Evolutionary conservation across 441 rosid genomes (phyloP), one percentile per base, ranked within the genome.

Genomic region (Breynia disticha): DNA sequence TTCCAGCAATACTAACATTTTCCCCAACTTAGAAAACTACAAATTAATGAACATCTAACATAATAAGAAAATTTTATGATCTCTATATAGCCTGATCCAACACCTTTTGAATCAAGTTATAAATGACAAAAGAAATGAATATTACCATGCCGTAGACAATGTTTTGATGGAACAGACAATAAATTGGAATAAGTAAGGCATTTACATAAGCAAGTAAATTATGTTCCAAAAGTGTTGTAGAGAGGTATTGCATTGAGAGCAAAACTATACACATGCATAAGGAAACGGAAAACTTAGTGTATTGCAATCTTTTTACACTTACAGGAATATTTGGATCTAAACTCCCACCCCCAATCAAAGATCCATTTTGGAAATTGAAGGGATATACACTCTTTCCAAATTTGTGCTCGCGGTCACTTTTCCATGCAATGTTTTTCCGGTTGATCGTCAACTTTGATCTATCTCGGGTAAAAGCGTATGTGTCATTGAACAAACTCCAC

Each of bases 401-500:
- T 68, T 90, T 86, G 70, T 78, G 83, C 18, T 79, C 77, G 5
- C 86, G 87, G 57, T 90, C 95, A 68, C 94, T 90, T 52, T 71
- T 68, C 95, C 97, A 86, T 11, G 94, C 74, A 59, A 90, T 86
- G 55, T 86, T 78, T 60, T 76, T 78, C 66, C 84, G 67, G 57
- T 66, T 77, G 61, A 84, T 75, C 54, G 54, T 64, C 63, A 84
- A 59, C 63, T 79, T 62, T 13, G 18, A 43, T 20, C 57, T 62
- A 41, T 70, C 76, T 17, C 81, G 88, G 57, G 55, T 53, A 72
- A 89, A 81, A 42, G 54, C 57, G 46, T 79, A 90, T 12, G 94
- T 79, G 61, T 90, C 97, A 50, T 90, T 90, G 78, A 90, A 90
- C 69, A 90, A 76, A 77, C 97, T 86, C 97, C 95, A 90, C 1